Base-by-base conservation (phyloP, 371 early-diverging fungal genomes). In the Chytridium lagenaria region DNA sequence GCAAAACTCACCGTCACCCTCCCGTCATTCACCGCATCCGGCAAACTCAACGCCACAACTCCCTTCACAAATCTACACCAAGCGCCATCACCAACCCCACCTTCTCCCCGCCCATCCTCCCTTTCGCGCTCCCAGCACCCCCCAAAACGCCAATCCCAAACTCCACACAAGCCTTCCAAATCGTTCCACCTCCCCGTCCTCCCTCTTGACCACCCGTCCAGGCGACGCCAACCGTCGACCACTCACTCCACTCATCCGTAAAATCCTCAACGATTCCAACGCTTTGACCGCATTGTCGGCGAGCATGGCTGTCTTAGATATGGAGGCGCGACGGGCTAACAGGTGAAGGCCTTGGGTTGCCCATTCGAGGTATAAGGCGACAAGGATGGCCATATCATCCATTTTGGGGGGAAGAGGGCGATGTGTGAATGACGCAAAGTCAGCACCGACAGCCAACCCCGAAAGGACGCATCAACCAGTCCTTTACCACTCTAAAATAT, bases 361-460 rank as follows among this genome's bases (percentile, higher is more conserved):
- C 63, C 63, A 63, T 30, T 63, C 37, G 16, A 63, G 36, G 23
- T 63, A 63, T 2, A 63, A 3, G 19, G 36, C 37, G 12, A 63
- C 3, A 3, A 12, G 7, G 36, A 63, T 30, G 10, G 37, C 36
- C 36, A 63, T 30, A 36, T 63, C 63, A 16, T 63, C 63, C 63
- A 63, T 63, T 36, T 37, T 30, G 30, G 36, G 15, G 15, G 63
- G 63, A 23, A 31, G 37, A 3, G 63, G 63, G 10, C 63, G 63
- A 36, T 36, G 63, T 15, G 36, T 16, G 7, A 36, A 63, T 3
- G 63, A 12, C 2, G 37, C 63, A 37, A 12, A 63, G 12, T 63
- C 63, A 15, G 63, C 30, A 12, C 36, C 37, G 16, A 63, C 12
- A 30, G 19, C 3, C 12, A 63, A 23, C 2, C 63, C 63, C 2